These are phyloP conservation scores for Aspergillus sergii DNA, from an alignment of 2,329 filamentous ascomycete genomes.

Conservation along the genomic window DNA sequence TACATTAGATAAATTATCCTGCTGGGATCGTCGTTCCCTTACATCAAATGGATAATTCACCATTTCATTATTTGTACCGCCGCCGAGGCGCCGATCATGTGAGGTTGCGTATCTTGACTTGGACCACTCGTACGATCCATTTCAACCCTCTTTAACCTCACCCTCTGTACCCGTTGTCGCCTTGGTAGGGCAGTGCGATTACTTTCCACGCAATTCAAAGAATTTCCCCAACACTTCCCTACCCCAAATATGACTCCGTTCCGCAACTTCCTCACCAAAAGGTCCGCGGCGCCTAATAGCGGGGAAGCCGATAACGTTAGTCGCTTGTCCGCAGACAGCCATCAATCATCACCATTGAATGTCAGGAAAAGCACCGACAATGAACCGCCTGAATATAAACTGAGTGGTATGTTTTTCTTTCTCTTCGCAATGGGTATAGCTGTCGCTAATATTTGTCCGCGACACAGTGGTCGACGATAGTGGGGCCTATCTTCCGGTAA, in stretches of 20 bases:
- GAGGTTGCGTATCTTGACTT: conserved; percentile 16
- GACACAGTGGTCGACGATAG: conserved; percentile 86
- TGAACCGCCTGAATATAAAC: conserved; percentile 74
- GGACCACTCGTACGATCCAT: conserved; percentile 3
- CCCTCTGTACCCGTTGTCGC: conserved; percentile 9
- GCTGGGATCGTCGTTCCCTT: neutral
- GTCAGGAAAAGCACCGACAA: conserved; percentile 65
- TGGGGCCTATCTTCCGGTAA: conserved; percentile 89
- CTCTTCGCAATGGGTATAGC: conserved; percentile 1
- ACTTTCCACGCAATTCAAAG: conserved; percentile 3
- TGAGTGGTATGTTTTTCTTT: conserved; percentile 65
- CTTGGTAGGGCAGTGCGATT: neutral
- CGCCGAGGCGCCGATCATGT: conserved; percentile 27
- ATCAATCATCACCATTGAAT: conserved; percentile 54
- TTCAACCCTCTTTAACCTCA: conserved; percentile 3
- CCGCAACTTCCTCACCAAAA: conserved; percentile 71
- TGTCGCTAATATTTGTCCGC: conserved; percentile 29
- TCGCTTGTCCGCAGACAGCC: conserved; percentile 48
- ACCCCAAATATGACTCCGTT: conserved; percentile 48
- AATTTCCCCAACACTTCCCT: neutral
- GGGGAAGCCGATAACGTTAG: conserved; percentile 46
- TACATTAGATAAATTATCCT: conserved; percentile 5
- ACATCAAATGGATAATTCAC: conserved; percentile 15
- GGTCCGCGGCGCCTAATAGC: conserved; percentile 50
- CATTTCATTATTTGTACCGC: conserved; percentile 18